These are phyloP conservation scores for Gossypium arboreum DNA, from an alignment of 345 rosid genomes.

Conservation along the genomic window DNA sequence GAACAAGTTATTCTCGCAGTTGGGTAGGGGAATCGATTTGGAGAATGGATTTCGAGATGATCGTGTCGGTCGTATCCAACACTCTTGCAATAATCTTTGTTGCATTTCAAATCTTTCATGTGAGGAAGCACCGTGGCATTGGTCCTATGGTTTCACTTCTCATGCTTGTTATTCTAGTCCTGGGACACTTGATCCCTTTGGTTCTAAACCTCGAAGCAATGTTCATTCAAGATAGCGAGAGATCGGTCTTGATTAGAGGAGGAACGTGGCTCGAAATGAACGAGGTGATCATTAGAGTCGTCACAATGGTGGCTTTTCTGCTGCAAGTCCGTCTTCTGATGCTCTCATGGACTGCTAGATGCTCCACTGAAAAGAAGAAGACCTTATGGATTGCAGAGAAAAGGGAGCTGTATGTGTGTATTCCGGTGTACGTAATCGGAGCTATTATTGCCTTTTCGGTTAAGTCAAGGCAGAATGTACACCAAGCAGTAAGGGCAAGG, in stretches of 20 bases:
- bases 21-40: constrained; percentile 25
- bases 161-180: constrained; percentile 43
- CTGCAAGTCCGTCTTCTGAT: constrained; percentile 41
- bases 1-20: constrained; percentile 11
- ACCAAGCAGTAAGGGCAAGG: fast-evolving
- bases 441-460: constrained; percentile 27
- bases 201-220: constrained; percentile 42
- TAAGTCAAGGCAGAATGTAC: no score
- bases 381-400: constrained; percentile 40
- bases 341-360: constrained; percentile 28
- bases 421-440: constrained; percentile 32
- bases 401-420: constrained; percentile 24
- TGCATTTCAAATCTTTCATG: constrained; percentile 36
- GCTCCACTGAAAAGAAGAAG: constrained; percentile 12
- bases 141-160: constrained; percentile 40
- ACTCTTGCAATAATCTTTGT: constrained; percentile 40
- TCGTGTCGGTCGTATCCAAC: constrained; percentile 36
- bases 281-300: constrained; percentile 44
- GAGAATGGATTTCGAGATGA: constrained; percentile 51
- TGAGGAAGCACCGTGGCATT: constrained; percentile 30
- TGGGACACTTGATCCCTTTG: constrained; percentile 40
- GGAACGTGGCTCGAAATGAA: constrained; percentile 32
- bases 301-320: constrained; percentile 46
- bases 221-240: constrained; percentile 16
- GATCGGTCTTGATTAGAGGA: constrained; percentile 24